Conservation (phyloP, 257 asterid genomes). For the Thymus mandschuricus region DNA sequence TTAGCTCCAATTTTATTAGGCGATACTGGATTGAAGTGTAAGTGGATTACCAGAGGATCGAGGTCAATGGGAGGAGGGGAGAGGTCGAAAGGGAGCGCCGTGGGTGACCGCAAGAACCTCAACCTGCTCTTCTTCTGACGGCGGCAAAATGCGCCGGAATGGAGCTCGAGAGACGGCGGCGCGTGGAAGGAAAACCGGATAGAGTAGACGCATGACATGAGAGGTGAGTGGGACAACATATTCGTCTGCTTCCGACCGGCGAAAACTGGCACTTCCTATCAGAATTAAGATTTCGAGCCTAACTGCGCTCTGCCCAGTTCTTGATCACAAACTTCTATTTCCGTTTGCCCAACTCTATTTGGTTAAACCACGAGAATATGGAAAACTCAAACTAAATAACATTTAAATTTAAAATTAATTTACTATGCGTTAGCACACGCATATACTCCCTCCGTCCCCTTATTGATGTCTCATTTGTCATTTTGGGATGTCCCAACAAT, state of each 20-base stretch:
- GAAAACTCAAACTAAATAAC: too few species aligned
- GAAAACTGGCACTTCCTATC: slow-evolving; percentile 3
- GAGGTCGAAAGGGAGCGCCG: slow-evolving; percentile 78
- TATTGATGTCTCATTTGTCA: too few species aligned
- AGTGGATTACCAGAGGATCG: slow-evolving; percentile 56
- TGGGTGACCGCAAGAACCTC: slow-evolving; percentile 27
- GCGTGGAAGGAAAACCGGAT: slow-evolving; percentile 33
- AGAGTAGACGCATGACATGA: slow-evolving; percentile 23
- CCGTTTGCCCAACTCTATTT: too few species aligned
- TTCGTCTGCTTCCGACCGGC: slow-evolving; percentile 11
- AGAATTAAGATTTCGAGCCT: not conserved
- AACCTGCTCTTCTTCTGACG: slow-evolving; percentile 26
- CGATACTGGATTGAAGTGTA: not conserved
- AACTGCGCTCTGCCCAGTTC: too few species aligned
- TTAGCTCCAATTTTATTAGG: not conserved
- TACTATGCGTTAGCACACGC: too few species aligned
- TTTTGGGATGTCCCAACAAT: too few species aligned
- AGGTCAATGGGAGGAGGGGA: slow-evolving; percentile 95
- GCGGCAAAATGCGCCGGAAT: slow-evolving; percentile 32
- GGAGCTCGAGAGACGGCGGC: slow-evolving; percentile 42
- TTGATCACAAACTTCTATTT: too few species aligned
- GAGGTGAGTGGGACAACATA: slow-evolving; percentile 40
- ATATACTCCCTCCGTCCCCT: too few species aligned
- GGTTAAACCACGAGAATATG: too few species aligned
- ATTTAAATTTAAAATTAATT: too few species aligned